phyloP scores from a whole-genome alignment of 2,329 filamentous ascomycete genomes.

The Gremmenia infestans region DNA sequence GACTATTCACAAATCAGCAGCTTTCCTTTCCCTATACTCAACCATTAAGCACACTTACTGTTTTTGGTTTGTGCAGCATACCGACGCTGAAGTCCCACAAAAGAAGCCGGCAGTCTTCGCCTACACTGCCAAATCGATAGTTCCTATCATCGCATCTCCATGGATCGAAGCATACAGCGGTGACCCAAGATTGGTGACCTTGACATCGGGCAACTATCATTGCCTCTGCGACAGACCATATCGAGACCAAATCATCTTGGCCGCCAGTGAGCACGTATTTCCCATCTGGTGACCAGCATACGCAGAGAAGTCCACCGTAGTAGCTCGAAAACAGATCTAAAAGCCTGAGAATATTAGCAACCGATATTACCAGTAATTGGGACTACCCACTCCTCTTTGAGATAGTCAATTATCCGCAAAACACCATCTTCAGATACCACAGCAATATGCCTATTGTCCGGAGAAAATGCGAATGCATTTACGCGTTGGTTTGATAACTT shows the following conservation, averaged over 20 bases:
- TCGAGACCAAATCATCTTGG: slow-evolving; percentile 92
- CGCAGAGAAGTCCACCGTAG: slow-evolving; percentile 87
- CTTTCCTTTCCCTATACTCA: slow-evolving; percentile 14
- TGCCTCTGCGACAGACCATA: slow-evolving; percentile 85
- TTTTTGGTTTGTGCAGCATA: slow-evolving; percentile 89
- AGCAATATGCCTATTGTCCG: slow-evolving; percentile 80
- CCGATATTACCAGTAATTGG: background rate
- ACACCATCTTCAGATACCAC: slow-evolving; percentile 90
- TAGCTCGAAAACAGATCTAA: slow-evolving; percentile 84
- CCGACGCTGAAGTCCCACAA: slow-evolving; percentile 97
- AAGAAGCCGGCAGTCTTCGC: slow-evolving; percentile 84
- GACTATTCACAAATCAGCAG: slow-evolving; percentile 34
- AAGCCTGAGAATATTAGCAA: slow-evolving; percentile 49
- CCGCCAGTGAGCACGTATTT: slow-evolving; percentile 94
- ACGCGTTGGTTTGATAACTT: slow-evolving; percentile 87
- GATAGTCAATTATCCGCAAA: slow-evolving; percentile 83
- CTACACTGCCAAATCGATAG: slow-evolving; percentile 93
- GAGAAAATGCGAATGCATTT: slow-evolving; percentile 88
- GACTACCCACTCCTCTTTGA: slow-evolving; percentile 73
- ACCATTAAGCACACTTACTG: slow-evolving; percentile 47
- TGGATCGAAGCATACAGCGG: slow-evolving; percentile 87
- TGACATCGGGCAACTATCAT: slow-evolving; percentile 87
- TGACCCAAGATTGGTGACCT: slow-evolving; percentile 94
- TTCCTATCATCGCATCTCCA: slow-evolving; percentile 96
- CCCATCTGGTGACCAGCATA: slow-evolving; percentile 96